Base-by-base conservation (phyloP, 495 filamentous ascomycete species). In the Penicillium cinerascens region DNA sequence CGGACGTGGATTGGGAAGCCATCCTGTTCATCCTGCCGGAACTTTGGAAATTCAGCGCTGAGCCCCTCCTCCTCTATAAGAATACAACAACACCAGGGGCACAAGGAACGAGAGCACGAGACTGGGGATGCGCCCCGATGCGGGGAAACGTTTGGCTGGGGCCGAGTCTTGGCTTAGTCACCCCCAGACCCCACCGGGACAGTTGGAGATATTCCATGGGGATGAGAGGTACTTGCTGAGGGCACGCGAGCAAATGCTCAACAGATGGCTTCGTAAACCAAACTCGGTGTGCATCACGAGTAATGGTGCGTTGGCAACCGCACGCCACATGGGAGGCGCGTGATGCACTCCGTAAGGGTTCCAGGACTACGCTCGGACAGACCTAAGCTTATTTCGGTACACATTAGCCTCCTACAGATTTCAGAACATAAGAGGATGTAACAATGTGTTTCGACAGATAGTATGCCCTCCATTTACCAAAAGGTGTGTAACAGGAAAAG, bases 131-230 rank as follows among this genome's bases (percentile, higher is more conserved):
- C 29, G 25, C 43, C n/a, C n/a, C 13, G 51, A 59, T 60, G 60
- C 60, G 60, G 61, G 61, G 55, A 63, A 63, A 58, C 22, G 47
- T 25, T 52, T 51, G 49, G 48, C 38, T 29, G 22, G 20, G 36
- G 21, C 15, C 11, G 9, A n/a, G 23, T 21, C 26, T 15, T 47
- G 43, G 49, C 49, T 63, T 60, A 63, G 60, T 63, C 56, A 63
- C 60, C 36, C 42, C n/a, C n/a, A n/a, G n/a, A 18, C 22, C 23
- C 29, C 41, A 33, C 29, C n/a, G 33, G 22, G 22, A n/a, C 41
- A 29, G n/a, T 44, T 35, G 13, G 29, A 37, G 25, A 18, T 44
- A 42, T 20, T 4, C 22, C 46, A 47, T 26, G 8, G 29, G 11
- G 27, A 33, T 33, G 0, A 33, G 11, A 13, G 29, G 29, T 33